These are phyloP conservation scores for Phycomyces blakesleeanus DNA, from an alignment of 192 early-diverging fungal genomes.

Conservation along the genomic window DNA sequence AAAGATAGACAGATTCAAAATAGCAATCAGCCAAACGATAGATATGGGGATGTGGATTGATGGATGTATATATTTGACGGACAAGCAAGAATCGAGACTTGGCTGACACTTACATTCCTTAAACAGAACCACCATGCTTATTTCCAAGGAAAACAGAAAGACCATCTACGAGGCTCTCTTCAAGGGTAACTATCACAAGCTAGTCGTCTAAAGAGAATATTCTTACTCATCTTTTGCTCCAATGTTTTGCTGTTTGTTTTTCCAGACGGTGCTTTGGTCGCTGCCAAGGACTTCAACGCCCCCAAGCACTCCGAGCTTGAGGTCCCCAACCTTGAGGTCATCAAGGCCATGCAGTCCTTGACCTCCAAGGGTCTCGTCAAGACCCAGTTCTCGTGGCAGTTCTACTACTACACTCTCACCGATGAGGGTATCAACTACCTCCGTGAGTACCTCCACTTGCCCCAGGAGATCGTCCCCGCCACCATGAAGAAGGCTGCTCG, in stretches of 20 bases:
- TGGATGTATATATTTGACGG: not conserved
- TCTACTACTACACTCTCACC: conserved; percentile 99
- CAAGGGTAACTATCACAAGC: conserved; percentile 66
- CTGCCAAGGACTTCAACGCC: conserved; percentile 98
- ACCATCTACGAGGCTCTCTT: conserved; percentile 91
- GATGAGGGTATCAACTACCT: conserved; percentile 97
- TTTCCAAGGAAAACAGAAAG: conserved; percentile 97
- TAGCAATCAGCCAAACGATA: not conserved
- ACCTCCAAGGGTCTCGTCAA: conserved; percentile 90
- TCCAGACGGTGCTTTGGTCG: conserved; percentile 98
- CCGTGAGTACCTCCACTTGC: conserved; percentile 95
- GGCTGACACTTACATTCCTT: not conserved
- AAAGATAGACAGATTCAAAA: not conserved
- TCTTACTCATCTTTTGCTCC: too few relatives aligned
- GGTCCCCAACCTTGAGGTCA: conserved; percentile 97
- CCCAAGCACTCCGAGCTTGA: conserved; percentile 94
- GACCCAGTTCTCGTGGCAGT: conserved; percentile 99
- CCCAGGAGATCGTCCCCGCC: conserved; percentile 93
- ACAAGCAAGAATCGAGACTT: not conserved
- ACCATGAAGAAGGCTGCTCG: conserved; percentile 96
- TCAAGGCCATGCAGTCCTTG: conserved; percentile 98
- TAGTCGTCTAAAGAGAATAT: too few relatives aligned
- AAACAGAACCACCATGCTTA: conserved; percentile 75
- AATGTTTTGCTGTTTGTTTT: too few relatives aligned
- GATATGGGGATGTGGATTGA: not conserved